Evolutionary conservation across 371 early-diverging fungal species (phyloP).

Genomic region (Mortierella sp.): DNA sequence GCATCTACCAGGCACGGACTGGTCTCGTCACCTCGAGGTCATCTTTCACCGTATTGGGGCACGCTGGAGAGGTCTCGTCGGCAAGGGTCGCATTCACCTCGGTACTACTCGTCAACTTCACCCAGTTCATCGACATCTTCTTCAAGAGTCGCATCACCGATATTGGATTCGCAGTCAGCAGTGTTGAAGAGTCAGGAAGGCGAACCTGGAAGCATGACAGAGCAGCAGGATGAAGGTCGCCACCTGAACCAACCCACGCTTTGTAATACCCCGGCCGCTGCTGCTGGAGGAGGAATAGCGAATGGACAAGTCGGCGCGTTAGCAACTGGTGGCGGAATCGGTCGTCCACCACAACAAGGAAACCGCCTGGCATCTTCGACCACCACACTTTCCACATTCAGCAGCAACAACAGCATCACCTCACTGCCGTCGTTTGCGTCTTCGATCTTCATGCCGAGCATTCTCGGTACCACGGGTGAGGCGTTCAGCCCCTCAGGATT

Average conservation of each 20-base stretch:
- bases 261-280: neutral
- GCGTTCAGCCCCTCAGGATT: neutral
- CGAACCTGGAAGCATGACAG: neutral
- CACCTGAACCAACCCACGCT: neutral
- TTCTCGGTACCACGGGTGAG: neutral
- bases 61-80: conserved; percentile 14
- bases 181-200: neutral
- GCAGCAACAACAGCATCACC: conserved; percentile 10
- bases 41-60: conserved; percentile 25
- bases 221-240: neutral
- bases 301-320: neutral
- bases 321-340: neutral
- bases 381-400: conserved; percentile 6
- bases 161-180: neutral
- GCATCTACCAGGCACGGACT: conserved; percentile 11
- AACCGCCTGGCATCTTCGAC: neutral
- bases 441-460: conserved; percentile 22
- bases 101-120: conserved; percentile 20
- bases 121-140: conserved; percentile 24
- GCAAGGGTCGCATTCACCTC: conserved; percentile 13
- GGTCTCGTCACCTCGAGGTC: conserved; percentile 17
- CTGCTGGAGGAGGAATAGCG: neutral
- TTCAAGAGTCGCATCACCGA: conserved; percentile 30
- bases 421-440: conserved; percentile 42
- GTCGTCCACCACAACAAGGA: neutral